phyloP scores from a whole-genome alignment of 2,329 filamentous ascomycete species.

The Colletotrichum falcatum region DNA sequence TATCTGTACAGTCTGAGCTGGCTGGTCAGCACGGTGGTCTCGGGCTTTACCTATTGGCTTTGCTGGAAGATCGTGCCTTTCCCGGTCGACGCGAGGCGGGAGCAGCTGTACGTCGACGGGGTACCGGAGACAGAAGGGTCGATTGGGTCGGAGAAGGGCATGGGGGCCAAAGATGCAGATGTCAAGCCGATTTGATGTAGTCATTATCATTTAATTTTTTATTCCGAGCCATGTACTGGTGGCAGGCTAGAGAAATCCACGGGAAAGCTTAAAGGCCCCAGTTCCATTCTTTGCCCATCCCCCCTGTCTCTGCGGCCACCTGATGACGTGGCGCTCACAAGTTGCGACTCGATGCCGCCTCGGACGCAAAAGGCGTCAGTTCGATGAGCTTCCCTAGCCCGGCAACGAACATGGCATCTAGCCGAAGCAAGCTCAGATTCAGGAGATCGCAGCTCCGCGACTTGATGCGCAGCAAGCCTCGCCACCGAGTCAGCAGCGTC shows the following conservation, averaged over 20 bases:
- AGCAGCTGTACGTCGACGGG: conserved; percentile 17
- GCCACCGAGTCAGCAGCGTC: conserved; percentile 14
- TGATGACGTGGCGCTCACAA: neutral
- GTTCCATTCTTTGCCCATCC: neutral
- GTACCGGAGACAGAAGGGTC: conserved; percentile 1
- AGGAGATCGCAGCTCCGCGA: conserved; percentile 32
- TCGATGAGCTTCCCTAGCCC: conserved; percentile 28
- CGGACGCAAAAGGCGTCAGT: conserved; percentile 14
- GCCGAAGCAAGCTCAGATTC: conserved; percentile 17
- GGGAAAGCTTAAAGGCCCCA: too few species aligned
- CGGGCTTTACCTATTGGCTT: conserved; percentile 36
- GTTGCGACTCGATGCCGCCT: conserved; percentile 6
- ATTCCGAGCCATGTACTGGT: too few species aligned
- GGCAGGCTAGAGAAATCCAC: neutral
- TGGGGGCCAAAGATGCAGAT: neutral
- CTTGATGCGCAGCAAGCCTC: conserved; percentile 31
- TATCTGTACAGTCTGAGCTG: conserved; percentile 45
- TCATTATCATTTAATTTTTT: neutral
- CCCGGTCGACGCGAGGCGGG: conserved; percentile 1
- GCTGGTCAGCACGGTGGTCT: conserved; percentile 42
- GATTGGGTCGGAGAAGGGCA: neutral
- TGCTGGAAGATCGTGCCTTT: conserved; percentile 26
- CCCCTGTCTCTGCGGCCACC: neutral
- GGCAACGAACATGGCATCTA: conserved; percentile 34
- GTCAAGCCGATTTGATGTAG: neutral